phyloP scores from a whole-genome alignment of 306 rosid genomes.

The Phaseolus lunatus region DNA sequence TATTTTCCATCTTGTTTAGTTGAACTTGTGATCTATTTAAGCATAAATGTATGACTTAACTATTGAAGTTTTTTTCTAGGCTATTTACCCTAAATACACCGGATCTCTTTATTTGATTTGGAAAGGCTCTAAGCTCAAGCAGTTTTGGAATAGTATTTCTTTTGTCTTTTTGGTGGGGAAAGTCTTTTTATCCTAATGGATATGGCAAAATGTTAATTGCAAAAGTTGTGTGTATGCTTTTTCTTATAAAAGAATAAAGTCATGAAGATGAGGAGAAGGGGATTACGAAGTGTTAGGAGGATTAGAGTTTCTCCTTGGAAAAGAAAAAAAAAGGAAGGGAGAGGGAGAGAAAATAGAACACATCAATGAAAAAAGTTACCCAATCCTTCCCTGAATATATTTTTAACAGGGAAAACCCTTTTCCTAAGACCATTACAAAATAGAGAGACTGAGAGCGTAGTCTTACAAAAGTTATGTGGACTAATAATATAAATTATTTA shows the following conservation, averaged over 20 bases:
- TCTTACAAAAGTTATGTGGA: conserved; percentile 32
- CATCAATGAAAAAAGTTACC: conserved; percentile 26
- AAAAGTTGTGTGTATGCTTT: not conserved
- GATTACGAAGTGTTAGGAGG: not conserved
- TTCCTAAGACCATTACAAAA: not conserved
- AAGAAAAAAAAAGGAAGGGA: not conserved
- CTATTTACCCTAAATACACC: not conserved
- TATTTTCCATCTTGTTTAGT: conserved; percentile 20
- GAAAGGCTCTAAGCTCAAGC: not conserved
- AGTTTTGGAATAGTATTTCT: not conserved
- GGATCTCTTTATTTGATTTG: not conserved
- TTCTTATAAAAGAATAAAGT: not conserved
- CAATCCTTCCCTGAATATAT: conserved; percentile 11
- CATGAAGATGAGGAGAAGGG: conserved; percentile 23
- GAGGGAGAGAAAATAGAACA: not conserved
- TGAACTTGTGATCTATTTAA: not conserved
- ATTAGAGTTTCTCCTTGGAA: not conserved
- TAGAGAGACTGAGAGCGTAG: not conserved
- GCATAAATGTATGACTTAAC: not conserved
- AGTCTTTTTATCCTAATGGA: too few relatives aligned
- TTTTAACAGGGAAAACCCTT: not conserved
- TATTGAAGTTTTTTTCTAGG: conserved; percentile 9
- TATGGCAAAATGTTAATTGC: conserved; percentile 4
- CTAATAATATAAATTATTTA: conserved; percentile 2
- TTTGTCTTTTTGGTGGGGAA: not conserved